Evolutionary conservation across 169 alveolate species (phyloP).

Genomic region (Plasmodium yoelii): DNA sequence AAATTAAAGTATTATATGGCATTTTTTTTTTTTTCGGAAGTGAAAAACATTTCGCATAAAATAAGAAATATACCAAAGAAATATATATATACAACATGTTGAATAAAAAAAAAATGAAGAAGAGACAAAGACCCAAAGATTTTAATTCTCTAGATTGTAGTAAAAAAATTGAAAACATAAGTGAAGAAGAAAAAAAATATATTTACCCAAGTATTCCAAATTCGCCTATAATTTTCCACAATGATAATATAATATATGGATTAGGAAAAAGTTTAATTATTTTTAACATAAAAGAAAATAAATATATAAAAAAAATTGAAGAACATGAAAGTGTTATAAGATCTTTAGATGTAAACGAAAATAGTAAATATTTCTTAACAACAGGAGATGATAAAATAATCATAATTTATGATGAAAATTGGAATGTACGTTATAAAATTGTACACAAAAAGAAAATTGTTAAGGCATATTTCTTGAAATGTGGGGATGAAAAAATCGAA

Average conservation of each 20-base stretch:
- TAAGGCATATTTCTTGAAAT: constrained; percentile 56
- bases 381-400: constrained; percentile 66
- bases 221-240: constrained; percentile 40
- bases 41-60: neutral
- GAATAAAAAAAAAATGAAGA: neutral
- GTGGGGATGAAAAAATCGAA: constrained; percentile 3
- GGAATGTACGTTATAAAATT: constrained; percentile 33
- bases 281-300: constrained; percentile 37
- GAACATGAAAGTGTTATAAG: constrained; percentile 45
- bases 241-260: constrained; percentile 47
- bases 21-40: too few species aligned
- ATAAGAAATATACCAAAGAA: neutral
- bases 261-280: constrained; percentile 48
- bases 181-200: constrained; percentile 39
- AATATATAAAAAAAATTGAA: constrained; percentile 42
- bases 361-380: constrained; percentile 42
- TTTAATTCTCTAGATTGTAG: neutral
- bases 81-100: too few species aligned
- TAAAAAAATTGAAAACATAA: constrained; percentile 12
- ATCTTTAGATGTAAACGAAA: constrained; percentile 47
- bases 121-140: neutral
- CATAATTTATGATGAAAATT: constrained; percentile 48
- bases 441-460: constrained; percentile 64
- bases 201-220: constrained; percentile 60
- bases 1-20: too few species aligned